These are phyloP conservation scores for Myrica gale DNA, from an alignment of 306 rosid genomes.

Conservation along the genomic window DNA sequence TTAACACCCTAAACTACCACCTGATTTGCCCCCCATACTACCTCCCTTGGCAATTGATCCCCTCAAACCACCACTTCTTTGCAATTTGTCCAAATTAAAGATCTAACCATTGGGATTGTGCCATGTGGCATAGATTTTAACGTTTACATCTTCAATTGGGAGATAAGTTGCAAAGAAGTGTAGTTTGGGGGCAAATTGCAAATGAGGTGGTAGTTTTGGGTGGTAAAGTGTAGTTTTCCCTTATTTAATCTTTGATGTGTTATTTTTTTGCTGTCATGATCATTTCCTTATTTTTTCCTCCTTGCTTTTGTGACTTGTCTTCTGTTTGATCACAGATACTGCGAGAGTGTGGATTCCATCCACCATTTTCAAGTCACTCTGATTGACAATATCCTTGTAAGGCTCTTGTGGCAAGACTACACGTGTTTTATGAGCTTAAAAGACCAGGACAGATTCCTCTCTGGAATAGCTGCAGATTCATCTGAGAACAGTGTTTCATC, in stretches of 20 bases:
- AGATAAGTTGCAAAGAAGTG: too few relatives aligned
- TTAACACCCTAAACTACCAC: too few relatives aligned
- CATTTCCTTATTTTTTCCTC: slow-evolving; percentile 20
- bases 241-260: not conserved
- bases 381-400: slow-evolving; percentile 58
- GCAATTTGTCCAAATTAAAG: too few relatives aligned
- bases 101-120: too few relatives aligned
- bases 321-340: slow-evolving; percentile 54
- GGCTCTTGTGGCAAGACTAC: slow-evolving; percentile 74
- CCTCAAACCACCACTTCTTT: too few relatives aligned
- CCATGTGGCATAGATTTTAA: too few relatives aligned
- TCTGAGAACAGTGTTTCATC: slow-evolving; percentile 37
- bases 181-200: too few relatives aligned
- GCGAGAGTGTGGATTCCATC: slow-evolving; percentile 50
- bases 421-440: slow-evolving; percentile 40
- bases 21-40: too few relatives aligned
- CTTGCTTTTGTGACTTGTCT: slow-evolving; percentile 19
- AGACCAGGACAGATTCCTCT: slow-evolving; percentile 39
- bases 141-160: too few relatives aligned
- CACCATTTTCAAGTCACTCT: slow-evolving; percentile 52
- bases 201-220: too few relatives aligned
- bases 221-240: too few relatives aligned
- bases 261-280: not conserved
- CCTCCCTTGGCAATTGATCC: too few relatives aligned
- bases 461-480: slow-evolving; percentile 41